Percentiles rank a stretch among this genome's conserved stretches.
Evolutionary conservation across 2,329 filamentous ascomycete species (phyloP).

Genomic region (Alternaria atra): DNA sequence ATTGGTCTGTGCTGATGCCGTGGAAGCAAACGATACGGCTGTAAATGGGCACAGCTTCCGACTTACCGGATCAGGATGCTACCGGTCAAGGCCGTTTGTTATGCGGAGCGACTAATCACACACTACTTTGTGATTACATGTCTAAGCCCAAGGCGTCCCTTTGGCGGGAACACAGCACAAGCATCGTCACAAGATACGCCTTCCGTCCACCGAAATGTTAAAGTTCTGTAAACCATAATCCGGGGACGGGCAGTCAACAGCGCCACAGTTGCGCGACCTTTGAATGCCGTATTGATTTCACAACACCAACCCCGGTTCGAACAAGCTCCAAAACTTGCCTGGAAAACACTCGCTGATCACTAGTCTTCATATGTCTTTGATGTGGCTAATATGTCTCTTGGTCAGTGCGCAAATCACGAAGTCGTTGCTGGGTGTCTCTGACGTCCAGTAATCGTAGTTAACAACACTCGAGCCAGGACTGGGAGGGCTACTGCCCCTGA

Average conservation of each 20-base stretch:
- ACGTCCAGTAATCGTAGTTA: constrained; percentile 26
- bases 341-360: constrained; percentile 11
- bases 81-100: constrained; percentile 34
- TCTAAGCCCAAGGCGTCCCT: constrained; percentile 25
- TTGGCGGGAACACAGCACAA: constrained; percentile 37
- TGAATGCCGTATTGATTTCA: constrained; percentile 40
- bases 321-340: constrained; percentile 23
- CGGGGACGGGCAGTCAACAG: constrained; percentile 36
- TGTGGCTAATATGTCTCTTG: constrained; percentile 20
- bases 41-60: constrained; percentile 20
- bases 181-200: constrained; percentile 39
- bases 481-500: constrained; percentile 32
- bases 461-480: constrained; percentile 8
- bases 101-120: constrained; percentile 25
- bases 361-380: constrained; percentile 21
- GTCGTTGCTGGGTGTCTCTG: constrained; percentile 10
- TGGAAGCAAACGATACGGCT: constrained; percentile 36
- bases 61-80: constrained; percentile 31
- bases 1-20: constrained; percentile 45
- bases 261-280: constrained; percentile 50
- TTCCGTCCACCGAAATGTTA: constrained; percentile 31
- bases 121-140: constrained; percentile 27
- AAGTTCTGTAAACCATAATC: constrained; percentile 30
- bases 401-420: constrained; percentile 32
- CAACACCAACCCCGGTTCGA: constrained; percentile 25